Conservation (phyloP, 352 stramenopile species). For the Peronospora destructor region DNA sequence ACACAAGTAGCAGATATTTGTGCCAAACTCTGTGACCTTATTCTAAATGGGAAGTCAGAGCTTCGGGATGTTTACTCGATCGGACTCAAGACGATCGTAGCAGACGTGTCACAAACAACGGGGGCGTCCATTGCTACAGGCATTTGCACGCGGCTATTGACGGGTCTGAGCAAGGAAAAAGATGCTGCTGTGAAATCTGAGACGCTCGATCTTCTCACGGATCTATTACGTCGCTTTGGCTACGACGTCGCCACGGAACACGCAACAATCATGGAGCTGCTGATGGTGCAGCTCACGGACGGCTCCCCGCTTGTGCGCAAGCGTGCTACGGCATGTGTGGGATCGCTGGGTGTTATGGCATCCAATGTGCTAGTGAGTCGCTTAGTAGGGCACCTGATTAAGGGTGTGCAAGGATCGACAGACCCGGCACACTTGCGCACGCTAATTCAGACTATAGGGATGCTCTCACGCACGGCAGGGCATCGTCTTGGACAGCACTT, state of each 20-base stretch:
- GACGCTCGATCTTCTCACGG: constrained; percentile 95
- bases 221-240: constrained; percentile 95
- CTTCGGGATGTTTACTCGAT: constrained; percentile 99
- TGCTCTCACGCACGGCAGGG: constrained; percentile 92
- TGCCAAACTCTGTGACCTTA: constrained; percentile 93
- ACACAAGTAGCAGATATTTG: constrained; percentile 94
- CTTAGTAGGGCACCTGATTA: constrained; percentile 89
- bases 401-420: constrained; percentile 78
- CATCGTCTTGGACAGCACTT: constrained; percentile 94
- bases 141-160: constrained; percentile 61
- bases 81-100: constrained; percentile 95
- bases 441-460: constrained; percentile 96
- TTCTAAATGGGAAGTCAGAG: constrained; percentile 94
- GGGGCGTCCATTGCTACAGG: constrained; percentile 78
- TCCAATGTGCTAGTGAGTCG: constrained; percentile 91
- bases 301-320: constrained; percentile 91
- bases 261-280: constrained; percentile 83
- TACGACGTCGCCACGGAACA: constrained; percentile 84
- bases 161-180: constrained; percentile 54
- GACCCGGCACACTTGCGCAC: constrained; percentile 82
- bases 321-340: constrained; percentile 91
- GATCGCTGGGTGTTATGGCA: constrained; percentile 92
- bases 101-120: constrained; percentile 89
- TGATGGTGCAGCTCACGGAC: constrained; percentile 80
- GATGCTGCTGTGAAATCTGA: constrained; percentile 86